These are phyloP conservation scores for Gelatoporia subvermispora DNA, from an alignment of 768 basidiomycete species.

Conservation along the genomic window DNA sequence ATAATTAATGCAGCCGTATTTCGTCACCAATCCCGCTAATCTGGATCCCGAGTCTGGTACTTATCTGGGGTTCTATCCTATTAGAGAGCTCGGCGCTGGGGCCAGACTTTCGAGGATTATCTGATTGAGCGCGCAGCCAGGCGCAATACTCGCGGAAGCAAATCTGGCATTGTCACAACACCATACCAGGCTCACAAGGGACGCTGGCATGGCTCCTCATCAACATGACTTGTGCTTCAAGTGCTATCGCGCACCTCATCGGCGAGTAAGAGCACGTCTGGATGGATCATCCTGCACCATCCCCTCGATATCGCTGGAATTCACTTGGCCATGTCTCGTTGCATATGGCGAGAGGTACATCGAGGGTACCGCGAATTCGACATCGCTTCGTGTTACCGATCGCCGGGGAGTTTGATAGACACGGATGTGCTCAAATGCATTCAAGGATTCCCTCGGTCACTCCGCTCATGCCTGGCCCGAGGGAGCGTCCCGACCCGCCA, in stretches of 20 bases:
- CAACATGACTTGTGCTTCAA: too few relatives aligned
- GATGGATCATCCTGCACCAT: too few relatives aligned
- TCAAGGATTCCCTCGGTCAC: slow-evolving; percentile 13
- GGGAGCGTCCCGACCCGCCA: slow-evolving; percentile 1
- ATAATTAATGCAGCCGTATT: neutral
- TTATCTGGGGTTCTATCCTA: neutral
- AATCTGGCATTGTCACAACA: neutral
- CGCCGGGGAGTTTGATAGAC: slow-evolving; percentile 16
- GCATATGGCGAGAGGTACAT: too few relatives aligned
- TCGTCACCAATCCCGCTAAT: neutral
- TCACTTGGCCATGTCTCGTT: too few relatives aligned
- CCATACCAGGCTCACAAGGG: too few relatives aligned
- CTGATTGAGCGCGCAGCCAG: slow-evolving; percentile 2
- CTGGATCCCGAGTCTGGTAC: neutral
- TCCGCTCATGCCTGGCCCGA: slow-evolving; percentile 13
- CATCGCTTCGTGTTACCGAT: slow-evolving; percentile 11
- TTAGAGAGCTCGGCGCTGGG: neutral
- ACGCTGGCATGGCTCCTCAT: too few relatives aligned
- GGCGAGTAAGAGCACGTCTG: too few relatives aligned
- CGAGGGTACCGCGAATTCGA: neutral
- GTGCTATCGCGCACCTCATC: too few relatives aligned
- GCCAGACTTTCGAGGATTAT: neutral
- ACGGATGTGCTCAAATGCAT: slow-evolving; percentile 17
- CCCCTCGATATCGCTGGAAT: too few relatives aligned
- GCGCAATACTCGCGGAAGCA: slow-evolving; percentile 5